Percentiles rank a stretch among this genome's conserved stretches.
Evolutionary conservation across 2,329 filamentous ascomycete genomes (phyloP).

Genomic region (Zymoseptoria passerinii): DNA sequence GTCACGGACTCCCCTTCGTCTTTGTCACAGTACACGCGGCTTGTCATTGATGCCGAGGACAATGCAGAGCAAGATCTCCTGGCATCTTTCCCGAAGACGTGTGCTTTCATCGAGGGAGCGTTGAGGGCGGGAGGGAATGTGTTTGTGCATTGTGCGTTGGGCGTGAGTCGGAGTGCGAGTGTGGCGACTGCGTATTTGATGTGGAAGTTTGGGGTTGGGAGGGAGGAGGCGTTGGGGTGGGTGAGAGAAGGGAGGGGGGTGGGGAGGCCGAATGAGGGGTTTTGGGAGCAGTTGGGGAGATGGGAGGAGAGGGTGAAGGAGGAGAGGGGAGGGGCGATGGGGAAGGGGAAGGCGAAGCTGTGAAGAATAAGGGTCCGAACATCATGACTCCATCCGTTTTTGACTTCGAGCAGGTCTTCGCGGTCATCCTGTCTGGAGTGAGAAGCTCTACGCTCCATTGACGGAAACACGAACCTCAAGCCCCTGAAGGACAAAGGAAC

Average conservation of each 20-base stretch:
- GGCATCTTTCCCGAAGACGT: slow-evolving; percentile 58
- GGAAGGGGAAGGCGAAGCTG: not conserved
- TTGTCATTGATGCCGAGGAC: slow-evolving; percentile 67
- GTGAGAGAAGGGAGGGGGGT: slow-evolving; percentile 63
- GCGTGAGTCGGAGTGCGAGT: slow-evolving; percentile 82
- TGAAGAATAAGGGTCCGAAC: not conserved
- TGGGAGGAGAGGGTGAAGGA: slow-evolving; percentile 64
- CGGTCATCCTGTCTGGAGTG: not conserved
- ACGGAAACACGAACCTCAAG: too few species aligned
- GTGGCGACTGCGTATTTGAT: slow-evolving; percentile 78
- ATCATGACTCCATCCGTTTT: not conserved
- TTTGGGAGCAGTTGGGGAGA: slow-evolving; percentile 75
- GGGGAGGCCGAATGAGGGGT: slow-evolving; percentile 78
- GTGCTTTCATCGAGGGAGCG: slow-evolving; percentile 72
- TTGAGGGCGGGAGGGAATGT: slow-evolving; percentile 53
- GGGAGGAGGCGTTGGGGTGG: slow-evolving; percentile 57
- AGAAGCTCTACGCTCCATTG: not conserved
- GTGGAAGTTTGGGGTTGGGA: slow-evolving; percentile 41
- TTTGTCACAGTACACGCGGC: slow-evolving; percentile 15
- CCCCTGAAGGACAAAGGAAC: too few species aligned
- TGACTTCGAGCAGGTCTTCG: not conserved
- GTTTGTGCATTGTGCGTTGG: slow-evolving; percentile 76
- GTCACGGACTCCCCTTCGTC: slow-evolving; percentile 34
- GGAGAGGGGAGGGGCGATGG: slow-evolving; percentile 14
- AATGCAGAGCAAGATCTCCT: slow-evolving; percentile 78